Percentiles rank a stretch among this genome's conserved stretches.
Conservation (phyloP, 225 moss, liverwort and hornwort genomes). For the Marchantia polymorpha region DNA sequence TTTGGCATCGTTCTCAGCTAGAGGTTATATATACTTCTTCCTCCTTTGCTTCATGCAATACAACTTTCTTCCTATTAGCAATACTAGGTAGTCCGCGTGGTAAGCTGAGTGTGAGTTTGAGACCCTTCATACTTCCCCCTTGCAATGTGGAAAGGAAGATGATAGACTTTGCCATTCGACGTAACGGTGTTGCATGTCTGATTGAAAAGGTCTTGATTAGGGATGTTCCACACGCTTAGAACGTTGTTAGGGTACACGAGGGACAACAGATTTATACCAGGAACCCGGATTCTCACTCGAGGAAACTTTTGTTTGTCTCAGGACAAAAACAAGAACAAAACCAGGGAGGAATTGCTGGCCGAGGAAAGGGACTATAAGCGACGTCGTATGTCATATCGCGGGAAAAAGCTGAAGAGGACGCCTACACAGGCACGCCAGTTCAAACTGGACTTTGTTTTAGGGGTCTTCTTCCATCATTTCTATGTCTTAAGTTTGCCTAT, state of each 20-base stretch:
- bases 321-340: constrained; percentile 70
- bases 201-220: no score
- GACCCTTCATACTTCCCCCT: no score
- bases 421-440: constrained; percentile 58
- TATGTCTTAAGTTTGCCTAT: neutral
- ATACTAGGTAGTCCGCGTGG: no score
- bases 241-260: no score
- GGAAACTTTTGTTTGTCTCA: constrained; percentile 14
- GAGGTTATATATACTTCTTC: constrained; percentile 41
- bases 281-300: neutral
- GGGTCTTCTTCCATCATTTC: no score
- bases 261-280: neutral
- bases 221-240: no score
- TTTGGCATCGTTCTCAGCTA: constrained; percentile 87
- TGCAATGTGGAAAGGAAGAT: no score
- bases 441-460: neutral
- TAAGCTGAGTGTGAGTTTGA: no score
- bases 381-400: constrained; percentile 91
- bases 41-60: neutral
- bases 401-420: constrained; percentile 81
- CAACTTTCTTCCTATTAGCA: no score
- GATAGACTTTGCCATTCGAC: no score
- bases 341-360: constrained; percentile 83
- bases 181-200: no score
- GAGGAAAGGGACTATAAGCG: constrained; percentile 99